Evolutionary conservation across 2,329 filamentous ascomycete species (phyloP).

Genomic region (Colletotrichum tabaci): DNA sequence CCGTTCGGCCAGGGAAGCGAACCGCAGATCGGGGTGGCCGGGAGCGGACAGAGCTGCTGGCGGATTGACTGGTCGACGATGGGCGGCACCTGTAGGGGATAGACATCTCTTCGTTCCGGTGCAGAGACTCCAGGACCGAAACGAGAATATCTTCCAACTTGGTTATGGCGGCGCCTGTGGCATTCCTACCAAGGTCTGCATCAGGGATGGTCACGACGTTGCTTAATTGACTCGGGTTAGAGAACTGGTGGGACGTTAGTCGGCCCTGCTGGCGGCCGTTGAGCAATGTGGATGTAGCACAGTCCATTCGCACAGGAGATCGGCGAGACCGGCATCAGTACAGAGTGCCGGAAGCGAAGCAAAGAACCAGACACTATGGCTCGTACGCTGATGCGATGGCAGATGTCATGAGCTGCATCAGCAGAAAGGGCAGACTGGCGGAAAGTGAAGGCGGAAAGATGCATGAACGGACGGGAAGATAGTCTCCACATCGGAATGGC

Average conservation of each 20-base stretch:
- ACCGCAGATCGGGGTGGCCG: slow-evolving; percentile 40
- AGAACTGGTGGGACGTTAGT: slow-evolving; percentile 34
- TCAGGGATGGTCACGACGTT: slow-evolving; percentile 33
- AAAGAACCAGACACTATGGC: background rate
- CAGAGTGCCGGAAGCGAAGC: too few relatives aligned
- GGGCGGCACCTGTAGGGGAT: slow-evolving; percentile 62
- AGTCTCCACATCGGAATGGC: background rate
- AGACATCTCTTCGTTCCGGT: slow-evolving; percentile 59
- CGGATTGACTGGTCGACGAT: slow-evolving; percentile 29
- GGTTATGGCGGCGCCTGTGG: slow-evolving; percentile 56
- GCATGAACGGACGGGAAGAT: background rate
- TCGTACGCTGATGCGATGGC: background rate
- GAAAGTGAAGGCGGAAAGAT: background rate
- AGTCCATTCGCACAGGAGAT: slow-evolving; percentile 18
- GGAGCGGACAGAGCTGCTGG: slow-evolving; percentile 2
- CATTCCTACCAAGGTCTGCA: slow-evolving; percentile 16
- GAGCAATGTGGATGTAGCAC: slow-evolving; percentile 30
- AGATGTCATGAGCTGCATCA: background rate
- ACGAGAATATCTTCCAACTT: slow-evolving; percentile 72
- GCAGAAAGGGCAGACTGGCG: background rate
- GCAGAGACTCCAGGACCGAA: slow-evolving; percentile 63
- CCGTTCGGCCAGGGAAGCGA: slow-evolving; percentile 64
- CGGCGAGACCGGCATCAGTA: background rate
- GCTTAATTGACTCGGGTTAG: slow-evolving; percentile 4
- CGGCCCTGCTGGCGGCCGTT: slow-evolving; percentile 22